phyloP scores from a whole-genome alignment of 2,329 filamentous ascomycete species.

The Capronia epimyces region DNA sequence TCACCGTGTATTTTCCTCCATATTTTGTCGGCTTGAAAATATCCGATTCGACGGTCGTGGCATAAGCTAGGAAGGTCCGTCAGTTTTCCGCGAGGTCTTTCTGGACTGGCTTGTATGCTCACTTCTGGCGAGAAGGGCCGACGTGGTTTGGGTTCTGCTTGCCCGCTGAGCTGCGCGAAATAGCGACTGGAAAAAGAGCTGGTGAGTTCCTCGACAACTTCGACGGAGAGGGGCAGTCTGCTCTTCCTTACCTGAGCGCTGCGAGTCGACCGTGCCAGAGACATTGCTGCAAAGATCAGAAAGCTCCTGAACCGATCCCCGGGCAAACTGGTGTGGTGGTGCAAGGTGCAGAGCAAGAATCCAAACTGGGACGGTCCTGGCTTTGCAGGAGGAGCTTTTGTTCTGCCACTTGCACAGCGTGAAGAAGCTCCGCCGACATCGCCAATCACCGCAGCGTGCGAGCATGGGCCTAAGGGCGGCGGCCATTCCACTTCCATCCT shows the following conservation, averaged over 20 bases:
- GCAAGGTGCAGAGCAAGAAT: conserved; percentile 1
- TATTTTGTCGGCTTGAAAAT: conserved; percentile 99
- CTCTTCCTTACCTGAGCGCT: conserved; percentile 23
- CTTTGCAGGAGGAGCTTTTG: conserved; percentile 7
- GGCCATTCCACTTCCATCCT: conserved; percentile 3
- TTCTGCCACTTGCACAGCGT: background rate
- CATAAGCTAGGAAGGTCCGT: conserved; percentile 34
- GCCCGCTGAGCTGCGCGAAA: conserved; percentile 26
- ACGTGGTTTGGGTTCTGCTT: conserved; percentile 13
- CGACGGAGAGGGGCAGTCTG: background rate
- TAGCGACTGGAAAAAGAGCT: conserved; percentile 25
- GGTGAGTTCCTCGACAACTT: conserved; percentile 2
- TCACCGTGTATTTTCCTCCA: conserved; percentile 96
- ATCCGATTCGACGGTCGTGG: conserved; percentile 84
- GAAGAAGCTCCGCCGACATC: conserved; percentile 17
- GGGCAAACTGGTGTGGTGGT: background rate
- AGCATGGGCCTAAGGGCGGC: no score
- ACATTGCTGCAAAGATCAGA: conserved; percentile 17
- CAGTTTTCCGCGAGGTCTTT: background rate
- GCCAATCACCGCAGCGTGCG: conserved; percentile 6
- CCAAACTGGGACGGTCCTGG: background rate
- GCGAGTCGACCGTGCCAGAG: conserved; percentile 25
- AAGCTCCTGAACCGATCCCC: conserved; percentile 2
- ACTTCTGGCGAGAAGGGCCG: conserved; percentile 26
- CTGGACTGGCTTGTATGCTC: conserved; percentile 5